A percentile compares a stretch with the other conserved stretches of the same genome.
Evolutionary conservation across 148 eudicot species (phyloP).

Genomic region (Camellia lanceoleosa): DNA sequence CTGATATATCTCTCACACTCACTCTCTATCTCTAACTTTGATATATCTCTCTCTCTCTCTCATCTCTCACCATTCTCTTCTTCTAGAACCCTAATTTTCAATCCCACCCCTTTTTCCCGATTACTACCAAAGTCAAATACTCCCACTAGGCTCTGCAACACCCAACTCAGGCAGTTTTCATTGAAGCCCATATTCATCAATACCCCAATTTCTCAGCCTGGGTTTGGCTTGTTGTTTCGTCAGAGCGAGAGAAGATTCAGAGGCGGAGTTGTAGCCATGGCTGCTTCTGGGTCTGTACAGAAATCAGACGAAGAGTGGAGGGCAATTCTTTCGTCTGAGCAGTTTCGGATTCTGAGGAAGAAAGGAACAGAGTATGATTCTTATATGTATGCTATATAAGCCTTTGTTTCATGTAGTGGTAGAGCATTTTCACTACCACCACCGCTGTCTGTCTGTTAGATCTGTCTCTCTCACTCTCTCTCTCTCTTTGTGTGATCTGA

Average conservation of each 20-base stretch:
- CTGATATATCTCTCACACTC: no score
- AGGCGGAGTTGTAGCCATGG: conserved; percentile 52
- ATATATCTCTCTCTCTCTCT: no score
- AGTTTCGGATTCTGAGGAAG: conserved; percentile 78
- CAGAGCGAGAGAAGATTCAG: conserved; percentile 34
- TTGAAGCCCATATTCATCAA: conserved; percentile 16
- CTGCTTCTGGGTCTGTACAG: conserved; percentile 47
- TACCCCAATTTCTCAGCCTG: conserved; percentile 22
- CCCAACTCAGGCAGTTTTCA: conserved; percentile 18
- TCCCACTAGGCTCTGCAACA: conserved; percentile 19
- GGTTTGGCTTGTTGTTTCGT: conserved; percentile 29
- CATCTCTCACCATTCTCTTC: conserved; percentile 20
- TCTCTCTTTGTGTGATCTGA: no score
- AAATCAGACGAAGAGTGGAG: conserved; percentile 98
- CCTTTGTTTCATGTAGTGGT: not conserved
- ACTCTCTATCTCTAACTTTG: no score
- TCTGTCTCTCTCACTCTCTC: no score
- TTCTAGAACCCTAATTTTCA: conserved; percentile 29
- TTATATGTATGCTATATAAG: not conserved
- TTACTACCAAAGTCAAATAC: not conserved
- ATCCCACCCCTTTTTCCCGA: conserved; percentile 25
- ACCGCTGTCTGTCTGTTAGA: no score
- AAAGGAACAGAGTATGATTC: conserved; percentile 89
- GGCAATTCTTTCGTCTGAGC: conserved; percentile 86
- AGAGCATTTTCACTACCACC: no score